Conservation (phyloP, 2,329 filamentous ascomycete genomes). For the Alternaria conjuncta region DNA sequence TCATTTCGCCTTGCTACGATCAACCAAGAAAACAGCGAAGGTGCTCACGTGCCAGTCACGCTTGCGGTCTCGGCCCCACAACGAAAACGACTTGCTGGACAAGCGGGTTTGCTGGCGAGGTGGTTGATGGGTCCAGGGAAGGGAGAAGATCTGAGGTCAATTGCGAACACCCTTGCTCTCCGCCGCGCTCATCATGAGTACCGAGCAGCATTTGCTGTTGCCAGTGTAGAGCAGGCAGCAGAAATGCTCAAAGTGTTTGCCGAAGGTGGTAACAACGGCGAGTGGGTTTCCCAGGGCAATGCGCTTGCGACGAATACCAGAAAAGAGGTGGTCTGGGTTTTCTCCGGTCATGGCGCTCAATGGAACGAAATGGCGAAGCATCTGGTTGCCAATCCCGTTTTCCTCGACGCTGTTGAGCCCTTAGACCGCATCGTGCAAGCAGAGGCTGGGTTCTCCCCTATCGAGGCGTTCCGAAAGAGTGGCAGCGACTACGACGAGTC, state of each 20-base stretch:
- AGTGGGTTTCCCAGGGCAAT: background rate
- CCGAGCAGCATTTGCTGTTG: background rate
- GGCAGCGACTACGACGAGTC: slow-evolving; percentile 15
- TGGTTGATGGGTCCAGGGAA: background rate
- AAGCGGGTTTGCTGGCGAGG: background rate
- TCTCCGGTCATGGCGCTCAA: slow-evolving; percentile 41
- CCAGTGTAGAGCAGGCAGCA: background rate
- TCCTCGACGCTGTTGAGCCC: background rate
- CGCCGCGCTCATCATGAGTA: background rate
- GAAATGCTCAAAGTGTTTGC: background rate
- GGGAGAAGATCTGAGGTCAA: background rate
- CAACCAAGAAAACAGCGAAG: background rate
- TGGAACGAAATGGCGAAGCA: slow-evolving; percentile 35
- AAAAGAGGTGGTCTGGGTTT: slow-evolving; percentile 28
- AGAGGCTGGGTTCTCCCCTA: slow-evolving; percentile 24
- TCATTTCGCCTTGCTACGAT: background rate
- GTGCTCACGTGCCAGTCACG: background rate
- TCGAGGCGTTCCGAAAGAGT: slow-evolving; percentile 13
- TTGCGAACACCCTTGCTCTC: background rate
- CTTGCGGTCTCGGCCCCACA: background rate
- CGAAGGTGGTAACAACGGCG: background rate
- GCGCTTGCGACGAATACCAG: background rate
- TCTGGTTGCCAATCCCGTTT: slow-evolving; percentile 10
- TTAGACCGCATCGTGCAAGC: slow-evolving; percentile 6
- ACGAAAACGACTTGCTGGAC: background rate